These are phyloP conservation scores for Lodderomyces metapsilosis DNA, from an alignment of 1,139 yeast species.

Conservation along the genomic window DNA sequence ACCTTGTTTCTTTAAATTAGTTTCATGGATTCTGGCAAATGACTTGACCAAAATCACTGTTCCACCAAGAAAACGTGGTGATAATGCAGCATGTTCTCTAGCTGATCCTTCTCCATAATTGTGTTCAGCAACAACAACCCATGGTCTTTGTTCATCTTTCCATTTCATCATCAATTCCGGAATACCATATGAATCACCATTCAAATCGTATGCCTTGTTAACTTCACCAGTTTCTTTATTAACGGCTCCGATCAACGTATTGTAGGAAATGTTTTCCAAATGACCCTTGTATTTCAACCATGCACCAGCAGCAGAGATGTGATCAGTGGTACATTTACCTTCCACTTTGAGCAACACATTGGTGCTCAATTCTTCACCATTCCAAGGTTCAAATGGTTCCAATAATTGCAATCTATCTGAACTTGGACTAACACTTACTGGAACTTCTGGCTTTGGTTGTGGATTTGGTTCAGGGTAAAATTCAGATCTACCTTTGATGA, in stretches of 20 bases:
- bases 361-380: conserved; percentile 75
- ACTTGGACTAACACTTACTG: conserved; percentile 71
- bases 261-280: conserved; percentile 89
- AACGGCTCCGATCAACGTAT: conserved; percentile 95
- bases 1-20: conserved; percentile 94
- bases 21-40: conserved; percentile 86
- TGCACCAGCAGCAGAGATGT: conserved; percentile 98
- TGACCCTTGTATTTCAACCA: conserved; percentile 99
- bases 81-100: conserved; percentile 96
- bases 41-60: conserved; percentile 85
- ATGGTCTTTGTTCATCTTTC: conserved; percentile 80
- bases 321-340: conserved; percentile 98
- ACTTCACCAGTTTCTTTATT: conserved; percentile 97
- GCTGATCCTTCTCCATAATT: conserved; percentile 99
- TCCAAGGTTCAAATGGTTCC: conserved; percentile 87
- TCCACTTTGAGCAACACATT: conserved; percentile 83
- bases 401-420: conserved; percentile 74
- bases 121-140: conserved; percentile 96
- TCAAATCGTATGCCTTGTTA: conserved; percentile 82
- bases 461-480: conserved; percentile 87
- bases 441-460: conserved; percentile 64
- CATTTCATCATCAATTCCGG: conserved; percentile 98
- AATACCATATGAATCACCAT: conserved; percentile 74
- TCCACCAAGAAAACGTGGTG: conserved; percentile 94
- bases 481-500: conserved; percentile 75